Evolutionary conservation across 1,139 yeast genomes (phyloP), one percentile per base, ranked within the genome.

Genomic region (Blastobotrys aristatus): DNA sequence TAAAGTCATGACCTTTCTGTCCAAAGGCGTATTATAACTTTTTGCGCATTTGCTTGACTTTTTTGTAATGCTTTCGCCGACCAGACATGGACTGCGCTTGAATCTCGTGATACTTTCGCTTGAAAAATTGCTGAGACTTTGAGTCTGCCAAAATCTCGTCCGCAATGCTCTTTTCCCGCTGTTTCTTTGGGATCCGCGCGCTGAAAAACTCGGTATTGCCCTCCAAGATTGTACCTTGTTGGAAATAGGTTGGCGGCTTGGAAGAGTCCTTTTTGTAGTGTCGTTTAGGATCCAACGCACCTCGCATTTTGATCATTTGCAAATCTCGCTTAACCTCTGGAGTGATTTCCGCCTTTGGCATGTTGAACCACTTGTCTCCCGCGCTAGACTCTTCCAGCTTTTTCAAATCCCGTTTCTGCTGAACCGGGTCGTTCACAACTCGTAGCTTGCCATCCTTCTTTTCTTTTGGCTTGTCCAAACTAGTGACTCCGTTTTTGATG

Each of bases 281-380:
- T 60, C 97, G 79, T 67, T 92, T 92, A 4, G 97, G 97, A 63
- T 92, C 98, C 54, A 92, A 74, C 17, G 92, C 96, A 53, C 84
- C 82, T 67, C 98, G 80, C 71, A 90, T 87, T 61, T 87, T 83
- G 50, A 92, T 73, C 29, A 92, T 70, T 62, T 80, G 73, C 58
- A 94, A 66, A 65, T 92, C 97, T 51, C 96, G 74, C 60, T 84
- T 85, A 29, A 86, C 64, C 41, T 75, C 76, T 1, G 84, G 79
- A 0, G 95, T 86, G 55, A 89, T 67, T 57, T 87, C 96, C 1
- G 86, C 82, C 54, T 80, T 82, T 40, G 87, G 86, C 78, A 92
- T 76, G 51, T 82, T 75, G 63, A 89, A 92, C 97, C 97, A 92
- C 53, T 81, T 72, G 32, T 70, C 66, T 1, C 83, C 84, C 3